Conservation (phyloP, 2,329 filamentous ascomycete species). For the Aspergillus oerlinghausenensis region DNA sequence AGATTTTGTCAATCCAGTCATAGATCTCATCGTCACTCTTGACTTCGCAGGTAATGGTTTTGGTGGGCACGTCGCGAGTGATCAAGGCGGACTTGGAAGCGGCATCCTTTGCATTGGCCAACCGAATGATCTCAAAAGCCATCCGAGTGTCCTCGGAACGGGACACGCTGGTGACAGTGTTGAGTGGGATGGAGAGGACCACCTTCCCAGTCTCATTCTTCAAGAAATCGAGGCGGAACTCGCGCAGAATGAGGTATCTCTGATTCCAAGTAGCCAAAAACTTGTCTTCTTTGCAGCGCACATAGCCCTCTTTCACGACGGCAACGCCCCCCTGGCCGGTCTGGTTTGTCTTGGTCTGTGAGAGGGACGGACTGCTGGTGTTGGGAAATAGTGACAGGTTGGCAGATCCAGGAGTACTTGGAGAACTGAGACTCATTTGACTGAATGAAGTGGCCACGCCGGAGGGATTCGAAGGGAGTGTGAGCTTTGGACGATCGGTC, state of each 20-base stretch:
- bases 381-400: conserved; percentile 63
- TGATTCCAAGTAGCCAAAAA: conserved; percentile 80
- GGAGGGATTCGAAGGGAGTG: conserved; percentile 66
- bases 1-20: conserved; percentile 98
- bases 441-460: conserved; percentile 63
- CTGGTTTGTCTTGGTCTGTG: conserved; percentile 53
- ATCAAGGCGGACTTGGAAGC: conserved; percentile 64
- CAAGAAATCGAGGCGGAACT: conserved; percentile 90
- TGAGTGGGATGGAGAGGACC: conserved; percentile 76
- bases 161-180: conserved; percentile 84
- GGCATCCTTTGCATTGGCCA: conserved; percentile 56
- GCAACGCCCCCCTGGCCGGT: conserved; percentile 65
- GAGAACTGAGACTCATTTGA: conserved; percentile 66
- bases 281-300: conserved; percentile 71
- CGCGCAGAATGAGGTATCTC: conserved; percentile 85
- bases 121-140: conserved; percentile 88
- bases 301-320: conserved; percentile 63
- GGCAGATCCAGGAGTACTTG: conserved; percentile 48
- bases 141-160: conserved; percentile 87
- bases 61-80: conserved; percentile 74
- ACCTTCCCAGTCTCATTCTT: conserved; percentile 87
- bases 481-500: conserved; percentile 73
- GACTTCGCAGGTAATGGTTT: conserved; percentile 85
- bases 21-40: conserved; percentile 96
- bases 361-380: conserved; percentile 67